Evolutionary conservation across 768 basidiomycete genomes (phyloP).

Genomic region (Lepiota venenata): DNA sequence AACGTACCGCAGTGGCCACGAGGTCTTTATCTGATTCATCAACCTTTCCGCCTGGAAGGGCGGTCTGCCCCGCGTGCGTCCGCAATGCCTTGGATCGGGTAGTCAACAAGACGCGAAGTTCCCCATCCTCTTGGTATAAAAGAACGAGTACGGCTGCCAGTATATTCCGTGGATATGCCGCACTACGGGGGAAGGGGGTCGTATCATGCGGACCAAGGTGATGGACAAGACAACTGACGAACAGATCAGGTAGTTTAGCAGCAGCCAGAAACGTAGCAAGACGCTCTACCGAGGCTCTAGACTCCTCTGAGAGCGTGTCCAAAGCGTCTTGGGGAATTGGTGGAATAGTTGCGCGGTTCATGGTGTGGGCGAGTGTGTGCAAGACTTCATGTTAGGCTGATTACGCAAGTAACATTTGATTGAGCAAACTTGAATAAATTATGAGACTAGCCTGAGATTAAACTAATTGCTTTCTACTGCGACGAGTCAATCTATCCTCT

Average conservation of each 20-base stretch:
- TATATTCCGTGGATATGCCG: slow-evolving; percentile 32
- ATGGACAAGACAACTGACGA: slow-evolving; percentile 29
- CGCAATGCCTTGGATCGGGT: slow-evolving; percentile 77
- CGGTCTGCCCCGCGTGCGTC: slow-evolving; percentile 79
- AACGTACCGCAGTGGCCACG: slow-evolving; percentile 71
- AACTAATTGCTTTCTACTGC: too few relatives aligned
- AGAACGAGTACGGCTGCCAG: slow-evolving; percentile 79
- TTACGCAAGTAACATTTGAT: too few relatives aligned
- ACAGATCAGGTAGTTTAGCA: slow-evolving; percentile 33
- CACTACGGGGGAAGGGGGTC: slow-evolving; percentile 23
- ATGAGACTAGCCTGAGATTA: too few relatives aligned
- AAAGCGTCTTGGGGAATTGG: slow-evolving; percentile 18
- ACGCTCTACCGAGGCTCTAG: slow-evolving; percentile 12
- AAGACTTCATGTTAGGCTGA: too few relatives aligned
- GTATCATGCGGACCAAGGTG: slow-evolving; percentile 10
- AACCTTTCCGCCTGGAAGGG: slow-evolving; percentile 76
- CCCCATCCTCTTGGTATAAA: slow-evolving; percentile 66
- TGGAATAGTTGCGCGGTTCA: slow-evolving; percentile 4
- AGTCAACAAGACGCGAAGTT: slow-evolving; percentile 76
- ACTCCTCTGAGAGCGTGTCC: slow-evolving; percentile 23
- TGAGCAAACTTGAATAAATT: too few relatives aligned
- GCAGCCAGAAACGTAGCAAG: slow-evolving; percentile 3
- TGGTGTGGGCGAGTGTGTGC: background rate
- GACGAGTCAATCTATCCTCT: too few relatives aligned
- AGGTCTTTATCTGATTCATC: slow-evolving; percentile 64